Base-by-base conservation (phyloP, 2,329 filamentous ascomycete species). In the Bipolaris oryzae region DNA sequence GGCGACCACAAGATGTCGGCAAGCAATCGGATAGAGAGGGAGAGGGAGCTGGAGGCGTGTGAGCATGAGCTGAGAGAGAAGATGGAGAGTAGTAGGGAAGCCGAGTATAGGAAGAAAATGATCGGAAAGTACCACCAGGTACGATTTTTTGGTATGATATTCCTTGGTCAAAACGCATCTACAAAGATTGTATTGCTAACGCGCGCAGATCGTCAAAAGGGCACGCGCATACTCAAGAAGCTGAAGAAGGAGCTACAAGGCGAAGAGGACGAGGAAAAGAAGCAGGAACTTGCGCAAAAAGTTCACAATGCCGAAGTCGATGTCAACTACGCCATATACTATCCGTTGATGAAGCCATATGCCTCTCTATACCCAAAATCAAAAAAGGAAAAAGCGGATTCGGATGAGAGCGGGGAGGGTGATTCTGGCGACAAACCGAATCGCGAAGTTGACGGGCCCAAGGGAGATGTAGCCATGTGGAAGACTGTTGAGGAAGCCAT, bases 91-190 rank as follows among this genome's bases (percentile, higher is more conserved):
- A 81, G 84, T 60, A 81, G 84, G 45, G 79, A 84, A 57, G 81
- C 82, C 56, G 85, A 87, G 67, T 87, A 86, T 77, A 82, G 82
- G 70, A 83, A 86, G 63, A 82, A 86, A 57, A 91, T 93, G 85
- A 92, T 93, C 60, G 81, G 81, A 48, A 89, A 88, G 74, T 95
- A 92, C 68, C 90, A 94, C 74, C 93, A 91, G 85, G 86, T 94
- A 48, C 82, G 91, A 25, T 95, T 95, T 73, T 94, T 94, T 76
- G 91, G 90, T 90, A 80, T 49, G 83, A 68, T 1, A 25, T 28
- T 11, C n/a, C 35, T 37, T 13, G 38, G 16, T 21, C 31, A 20
- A 1, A 11, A 1, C 7, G 16, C 41, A 25, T 67, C 9, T 41
- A 5, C 7, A 15, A 18, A 10, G 23, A 23, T 10, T 15, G 9